Percentiles rank a stretch among this genome's conserved stretches.
These are phyloP conservation scores for Cercospora zeae-maydis DNA, from an alignment of 2,329 filamentous ascomycete genomes.

Conservation along the genomic window DNA sequence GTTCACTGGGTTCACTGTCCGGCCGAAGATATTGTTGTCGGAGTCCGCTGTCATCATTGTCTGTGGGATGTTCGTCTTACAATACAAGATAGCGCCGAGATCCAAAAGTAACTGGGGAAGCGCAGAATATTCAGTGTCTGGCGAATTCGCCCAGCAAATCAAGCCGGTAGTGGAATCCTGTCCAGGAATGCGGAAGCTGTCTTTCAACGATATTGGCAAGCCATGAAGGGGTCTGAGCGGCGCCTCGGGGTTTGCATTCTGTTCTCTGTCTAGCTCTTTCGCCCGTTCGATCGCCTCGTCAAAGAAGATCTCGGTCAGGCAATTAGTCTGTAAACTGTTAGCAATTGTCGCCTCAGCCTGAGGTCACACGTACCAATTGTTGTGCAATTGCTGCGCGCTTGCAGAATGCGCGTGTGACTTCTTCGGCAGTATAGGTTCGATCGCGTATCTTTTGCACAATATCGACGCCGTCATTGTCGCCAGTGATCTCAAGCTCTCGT, in stretches of 20 bases:
- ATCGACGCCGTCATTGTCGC: conserved; percentile 46
- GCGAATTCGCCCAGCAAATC: conserved; percentile 2
- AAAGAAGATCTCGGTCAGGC: conserved; percentile 42
- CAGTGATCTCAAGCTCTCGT: conserved; percentile 53
- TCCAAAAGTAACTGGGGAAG: conserved; percentile 43
- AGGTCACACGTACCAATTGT: conserved; percentile 20
- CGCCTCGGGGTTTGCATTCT: conserved; percentile 16
- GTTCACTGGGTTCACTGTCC: conserved; percentile 60
- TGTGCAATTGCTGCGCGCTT: conserved; percentile 37
- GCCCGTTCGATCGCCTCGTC: conserved; percentile 37
- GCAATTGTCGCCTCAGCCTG: neutral
- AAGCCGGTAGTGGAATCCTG: conserved; percentile 12
- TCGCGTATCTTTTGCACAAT: conserved; percentile 37
- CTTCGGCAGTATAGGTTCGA: conserved; percentile 28
- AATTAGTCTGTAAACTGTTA: conserved; percentile 20
- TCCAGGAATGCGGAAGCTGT: conserved; percentile 13
- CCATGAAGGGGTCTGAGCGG: conserved; percentile 42
- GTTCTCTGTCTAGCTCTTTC: conserved; percentile 26
- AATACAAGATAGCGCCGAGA: conserved; percentile 50
- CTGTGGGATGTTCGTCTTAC: conserved; percentile 56
- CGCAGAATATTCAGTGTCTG: neutral
- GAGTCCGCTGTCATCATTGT: conserved; percentile 36
- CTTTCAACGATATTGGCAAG: conserved; percentile 56
- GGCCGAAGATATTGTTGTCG: conserved; percentile 40
- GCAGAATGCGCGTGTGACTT: conserved; percentile 40